These are phyloP conservation scores for Colletotrichum camelliae DNA, from an alignment of 2,329 filamentous ascomycete genomes.

Conservation along the genomic window DNA sequence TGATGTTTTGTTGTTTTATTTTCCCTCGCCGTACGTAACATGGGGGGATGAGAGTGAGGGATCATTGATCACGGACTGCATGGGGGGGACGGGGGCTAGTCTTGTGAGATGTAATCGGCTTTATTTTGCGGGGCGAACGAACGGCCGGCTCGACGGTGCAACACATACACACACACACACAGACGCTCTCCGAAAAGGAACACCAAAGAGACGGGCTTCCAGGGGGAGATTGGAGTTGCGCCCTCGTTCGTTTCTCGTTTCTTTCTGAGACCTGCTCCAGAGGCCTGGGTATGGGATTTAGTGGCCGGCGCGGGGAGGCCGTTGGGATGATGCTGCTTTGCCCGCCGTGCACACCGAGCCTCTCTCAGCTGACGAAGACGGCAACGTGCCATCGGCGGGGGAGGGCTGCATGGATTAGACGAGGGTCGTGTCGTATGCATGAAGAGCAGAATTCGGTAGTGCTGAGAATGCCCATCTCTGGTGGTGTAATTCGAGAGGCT, in stretches of 20 bases:
- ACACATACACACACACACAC: background rate
- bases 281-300: conserved; percentile 14
- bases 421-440: background rate
- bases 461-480: background rate
- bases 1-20: background rate
- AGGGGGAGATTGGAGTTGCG: background rate
- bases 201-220: background rate
- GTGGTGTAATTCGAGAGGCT: background rate
- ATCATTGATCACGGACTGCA: background rate
- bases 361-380: background rate
- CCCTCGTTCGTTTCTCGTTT: background rate
- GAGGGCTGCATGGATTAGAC: background rate
- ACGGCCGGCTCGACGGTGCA: background rate
- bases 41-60: background rate
- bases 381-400: background rate
- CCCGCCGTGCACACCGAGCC: background rate
- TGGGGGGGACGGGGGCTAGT: background rate
- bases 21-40: background rate
- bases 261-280: background rate
- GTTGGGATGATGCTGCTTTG: conserved; percentile 6
- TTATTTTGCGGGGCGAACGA: conserved; percentile 4
- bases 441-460: background rate
- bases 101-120: background rate
- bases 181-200: background rate
- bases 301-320: conserved; percentile 6